Conservation (phyloP, 495 filamentous ascomycete genomes). For the Aspergillus coremiiformis region DNA sequence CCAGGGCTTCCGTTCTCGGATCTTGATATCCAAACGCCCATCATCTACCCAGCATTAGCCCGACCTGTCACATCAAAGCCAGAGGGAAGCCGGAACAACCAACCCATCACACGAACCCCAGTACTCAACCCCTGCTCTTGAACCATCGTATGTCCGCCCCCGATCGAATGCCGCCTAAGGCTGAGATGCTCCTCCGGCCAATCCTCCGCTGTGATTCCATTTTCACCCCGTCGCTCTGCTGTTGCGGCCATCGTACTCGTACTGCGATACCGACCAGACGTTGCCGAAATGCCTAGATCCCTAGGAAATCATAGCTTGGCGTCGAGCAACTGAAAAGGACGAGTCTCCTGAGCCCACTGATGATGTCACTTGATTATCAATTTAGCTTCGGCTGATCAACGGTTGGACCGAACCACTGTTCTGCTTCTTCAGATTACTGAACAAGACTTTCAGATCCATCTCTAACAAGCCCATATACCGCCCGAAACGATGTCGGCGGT, state of each 20-base stretch:
- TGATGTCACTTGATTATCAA: neutral
- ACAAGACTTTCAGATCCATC: too few relatives aligned
- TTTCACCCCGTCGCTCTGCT: neutral
- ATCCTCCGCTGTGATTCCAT: constrained; percentile 1
- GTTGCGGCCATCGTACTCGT: neutral
- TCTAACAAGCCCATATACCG: too few relatives aligned
- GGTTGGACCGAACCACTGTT: neutral
- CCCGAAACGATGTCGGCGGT: too few relatives aligned
- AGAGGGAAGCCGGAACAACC: neutral
- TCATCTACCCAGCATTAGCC: constrained; percentile 34
- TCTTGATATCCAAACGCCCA: constrained; percentile 69
- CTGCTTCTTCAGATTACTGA: neutral
- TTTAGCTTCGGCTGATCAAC: neutral
- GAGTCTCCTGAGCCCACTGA: neutral
- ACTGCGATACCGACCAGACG: too few relatives aligned
- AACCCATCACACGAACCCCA: constrained; percentile 18
- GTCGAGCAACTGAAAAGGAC: too few relatives aligned
- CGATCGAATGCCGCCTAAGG: neutral
- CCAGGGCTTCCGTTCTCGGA: constrained; percentile 56
- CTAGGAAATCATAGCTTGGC: too few relatives aligned
- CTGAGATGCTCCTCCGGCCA: constrained; percentile 2
- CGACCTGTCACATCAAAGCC: neutral
- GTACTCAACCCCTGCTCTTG: constrained; percentile 13
- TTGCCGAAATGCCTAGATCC: too few relatives aligned
- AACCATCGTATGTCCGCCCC: neutral